These are phyloP conservation scores for Coemansia sp. DNA, from an alignment of 192 early-diverging fungal genomes.

Conservation along the genomic window DNA sequence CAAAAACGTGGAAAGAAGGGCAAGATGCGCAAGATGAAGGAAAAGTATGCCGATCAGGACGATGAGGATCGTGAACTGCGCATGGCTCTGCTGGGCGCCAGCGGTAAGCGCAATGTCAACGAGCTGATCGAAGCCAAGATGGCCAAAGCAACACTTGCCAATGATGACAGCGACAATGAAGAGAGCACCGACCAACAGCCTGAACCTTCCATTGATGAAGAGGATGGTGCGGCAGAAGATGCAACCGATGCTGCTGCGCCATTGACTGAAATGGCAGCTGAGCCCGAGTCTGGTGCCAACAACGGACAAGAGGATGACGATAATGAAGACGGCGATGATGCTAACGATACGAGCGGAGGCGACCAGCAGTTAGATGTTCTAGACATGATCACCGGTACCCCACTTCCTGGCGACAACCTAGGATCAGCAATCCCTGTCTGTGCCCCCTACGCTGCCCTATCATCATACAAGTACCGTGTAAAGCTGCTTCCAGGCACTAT, in stretches of 20 bases:
- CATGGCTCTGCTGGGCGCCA: slow-evolving; percentile 74
- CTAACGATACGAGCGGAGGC: slow-evolving; percentile 38
- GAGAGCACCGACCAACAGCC: too few species aligned
- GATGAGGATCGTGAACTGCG: slow-evolving; percentile 85
- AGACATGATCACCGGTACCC: slow-evolving; percentile 78
- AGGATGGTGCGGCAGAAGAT: not conserved
- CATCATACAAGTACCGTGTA: slow-evolving; percentile 90
- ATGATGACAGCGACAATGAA: not conserved
- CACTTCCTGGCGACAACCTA: slow-evolving; percentile 74
- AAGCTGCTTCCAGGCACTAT: slow-evolving; percentile 86
- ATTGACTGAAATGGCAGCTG: not conserved
- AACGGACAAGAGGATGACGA: not conserved
- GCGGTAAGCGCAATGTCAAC: slow-evolving; percentile 47
- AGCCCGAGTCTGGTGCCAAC: not conserved
- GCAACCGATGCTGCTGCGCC: not conserved
- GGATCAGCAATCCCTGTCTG: slow-evolving; percentile 88
- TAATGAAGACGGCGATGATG: not conserved
- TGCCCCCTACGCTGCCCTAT: slow-evolving; percentile 83
- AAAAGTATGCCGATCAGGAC: slow-evolving; percentile 88
- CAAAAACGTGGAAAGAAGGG: slow-evolving; percentile 78
- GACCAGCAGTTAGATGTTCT: slow-evolving; percentile 57
- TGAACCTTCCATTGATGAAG: not conserved
- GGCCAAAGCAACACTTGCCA: not conserved
- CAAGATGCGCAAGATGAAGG: slow-evolving; percentile 88
- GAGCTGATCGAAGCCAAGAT: not conserved